A percentile compares a stretch with the other conserved stretches of the same genome.
Evolutionary conservation across 495 filamentous ascomycete species (phyloP).

Genomic region (Penicillium cinerascens): DNA sequence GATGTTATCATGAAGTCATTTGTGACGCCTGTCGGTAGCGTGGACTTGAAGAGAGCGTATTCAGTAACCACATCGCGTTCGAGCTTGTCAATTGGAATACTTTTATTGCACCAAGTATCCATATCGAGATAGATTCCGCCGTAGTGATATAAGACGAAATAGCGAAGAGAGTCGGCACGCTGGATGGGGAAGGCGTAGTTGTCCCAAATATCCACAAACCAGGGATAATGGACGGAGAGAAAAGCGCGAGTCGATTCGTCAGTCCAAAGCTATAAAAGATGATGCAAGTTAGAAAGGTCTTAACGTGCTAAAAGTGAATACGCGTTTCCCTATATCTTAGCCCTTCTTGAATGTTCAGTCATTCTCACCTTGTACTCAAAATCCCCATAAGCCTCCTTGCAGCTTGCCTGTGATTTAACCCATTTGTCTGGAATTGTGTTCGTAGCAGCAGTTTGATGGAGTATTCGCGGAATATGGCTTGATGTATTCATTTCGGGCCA

Average conservation of each 20-base stretch:
- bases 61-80: neutral
- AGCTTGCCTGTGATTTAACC: constrained; percentile 8
- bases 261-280: constrained; percentile 13
- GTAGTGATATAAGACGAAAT: constrained; percentile 64
- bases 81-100: neutral
- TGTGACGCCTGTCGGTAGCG: constrained; percentile 3
- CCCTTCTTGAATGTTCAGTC: no score
- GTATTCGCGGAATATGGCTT: neutral
- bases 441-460: constrained; percentile 9
- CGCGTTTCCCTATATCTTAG: no score
- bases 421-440: constrained; percentile 10
- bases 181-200: constrained; percentile 63
- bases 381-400: constrained; percentile 5
- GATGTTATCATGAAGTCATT: constrained; percentile 6
- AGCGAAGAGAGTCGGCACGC: constrained; percentile 67
- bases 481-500: neutral
- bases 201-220: constrained; percentile 69
- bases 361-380: constrained; percentile 16
- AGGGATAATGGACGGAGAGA: constrained; percentile 57
- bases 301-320: no score
- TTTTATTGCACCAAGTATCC: constrained; percentile 33
- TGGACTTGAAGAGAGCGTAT: constrained; percentile 10
- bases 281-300: neutral
- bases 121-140: constrained; percentile 74
- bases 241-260: constrained; percentile 39